A percentile compares a stretch with the other conserved stretches of the same genome.
Conservation (phyloP, 2,329 filamentous ascomycete genomes). For the Alternaria angustiovoidea region DNA sequence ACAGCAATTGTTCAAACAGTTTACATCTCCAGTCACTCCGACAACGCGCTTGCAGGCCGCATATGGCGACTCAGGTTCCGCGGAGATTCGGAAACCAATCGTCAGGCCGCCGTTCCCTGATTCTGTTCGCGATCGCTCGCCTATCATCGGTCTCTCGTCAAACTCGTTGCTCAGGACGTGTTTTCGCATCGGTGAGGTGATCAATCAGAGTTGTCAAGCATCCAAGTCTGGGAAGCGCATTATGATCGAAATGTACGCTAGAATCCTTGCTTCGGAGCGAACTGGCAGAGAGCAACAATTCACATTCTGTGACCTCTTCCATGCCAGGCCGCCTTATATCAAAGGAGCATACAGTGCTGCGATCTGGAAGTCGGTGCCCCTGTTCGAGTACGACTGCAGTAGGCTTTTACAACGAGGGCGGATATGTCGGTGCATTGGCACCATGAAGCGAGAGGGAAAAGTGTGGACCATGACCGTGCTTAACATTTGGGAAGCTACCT, state of each 20-base stretch:
- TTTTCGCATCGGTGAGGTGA: constrained; percentile 70
- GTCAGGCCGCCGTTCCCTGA: constrained; percentile 61
- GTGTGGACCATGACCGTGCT: constrained; percentile 57
- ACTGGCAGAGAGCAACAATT: constrained; percentile 67
- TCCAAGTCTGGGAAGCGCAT: constrained; percentile 59
- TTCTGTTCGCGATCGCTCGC: constrained; percentile 61
- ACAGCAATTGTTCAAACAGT: constrained; percentile 19
- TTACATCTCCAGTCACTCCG: constrained; percentile 35
- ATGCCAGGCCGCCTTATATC: constrained; percentile 64
- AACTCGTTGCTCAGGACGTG: constrained; percentile 63
- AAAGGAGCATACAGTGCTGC: constrained; percentile 53
- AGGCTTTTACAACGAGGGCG: constrained; percentile 53
- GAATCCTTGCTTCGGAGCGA: constrained; percentile 65
- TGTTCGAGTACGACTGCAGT: constrained; percentile 58
- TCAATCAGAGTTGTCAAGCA: constrained; percentile 58
- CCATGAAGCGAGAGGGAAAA: constrained; percentile 55
- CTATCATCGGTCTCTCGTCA: constrained; percentile 62
- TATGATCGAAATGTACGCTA: constrained; percentile 70
- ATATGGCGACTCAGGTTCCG: constrained; percentile 2
- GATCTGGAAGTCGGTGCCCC: constrained; percentile 56
- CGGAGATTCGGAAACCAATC: constrained; percentile 52
- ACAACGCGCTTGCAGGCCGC: constrained; percentile 24
- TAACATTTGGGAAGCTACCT: constrained; percentile 61
- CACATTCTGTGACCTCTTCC: constrained; percentile 69
- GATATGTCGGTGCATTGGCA: constrained; percentile 60